A percentile compares a stretch with the other conserved stretches of the same genome.
Conservation (phyloP, 306 rosid genomes). For the Prunus fruticosa region DNA sequence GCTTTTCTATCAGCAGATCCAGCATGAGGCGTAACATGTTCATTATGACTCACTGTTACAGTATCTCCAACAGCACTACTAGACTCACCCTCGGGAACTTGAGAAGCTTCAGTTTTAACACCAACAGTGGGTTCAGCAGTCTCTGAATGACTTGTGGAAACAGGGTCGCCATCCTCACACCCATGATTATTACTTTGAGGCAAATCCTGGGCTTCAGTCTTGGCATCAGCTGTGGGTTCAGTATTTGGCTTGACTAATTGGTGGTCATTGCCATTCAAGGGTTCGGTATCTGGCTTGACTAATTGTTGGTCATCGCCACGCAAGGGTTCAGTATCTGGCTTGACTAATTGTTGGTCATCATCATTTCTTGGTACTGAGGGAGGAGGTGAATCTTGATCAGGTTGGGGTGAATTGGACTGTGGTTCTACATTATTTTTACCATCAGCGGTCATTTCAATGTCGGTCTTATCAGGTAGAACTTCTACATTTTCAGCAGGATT, state of each 20-base stretch:
- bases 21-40: constrained; percentile 34
- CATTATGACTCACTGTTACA: constrained; percentile 23
- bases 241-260: constrained; percentile 24
- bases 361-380: constrained; percentile 27
- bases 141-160: constrained; percentile 25
- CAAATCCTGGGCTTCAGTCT: constrained; percentile 32
- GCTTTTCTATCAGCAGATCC: constrained; percentile 34
- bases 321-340: constrained; percentile 21
- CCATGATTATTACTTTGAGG: constrained; percentile 18
- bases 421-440: constrained; percentile 25
- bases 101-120: constrained; percentile 51
- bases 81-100: constrained; percentile 30
- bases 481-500: constrained; percentile 29
- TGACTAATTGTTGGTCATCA: constrained; percentile 10
- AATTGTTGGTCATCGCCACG: background rate
- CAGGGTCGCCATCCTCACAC: constrained; percentile 12
- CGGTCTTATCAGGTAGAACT: background rate
- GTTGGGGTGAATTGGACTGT: constrained; percentile 19
- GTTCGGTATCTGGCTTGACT: background rate
- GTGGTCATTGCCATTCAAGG: background rate
- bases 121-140: constrained; percentile 23
- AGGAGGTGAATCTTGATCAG: constrained; percentile 26
- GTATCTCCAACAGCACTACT: constrained; percentile 25
- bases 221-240: constrained; percentile 26
- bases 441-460: constrained; percentile 5